Percentiles rank a stretch among this genome's conserved stretches.
Evolutionary conservation across 805 yeast genomes (phyloP).

Genomic region (Candida hungchunana): DNA sequence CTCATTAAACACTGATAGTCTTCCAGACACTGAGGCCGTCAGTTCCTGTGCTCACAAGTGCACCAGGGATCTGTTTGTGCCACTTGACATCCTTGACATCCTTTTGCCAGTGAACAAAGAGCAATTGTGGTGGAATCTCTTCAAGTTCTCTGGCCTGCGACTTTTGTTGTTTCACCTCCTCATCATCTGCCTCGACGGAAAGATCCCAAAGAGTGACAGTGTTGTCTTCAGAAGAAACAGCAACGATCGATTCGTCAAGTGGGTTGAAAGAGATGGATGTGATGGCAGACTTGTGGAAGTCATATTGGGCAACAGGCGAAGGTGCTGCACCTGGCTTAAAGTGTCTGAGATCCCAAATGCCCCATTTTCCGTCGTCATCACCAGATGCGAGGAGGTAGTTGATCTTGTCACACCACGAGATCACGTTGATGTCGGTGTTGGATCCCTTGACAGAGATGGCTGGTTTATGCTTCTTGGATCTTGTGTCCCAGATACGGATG

Average conservation of each 20-base stretch:
- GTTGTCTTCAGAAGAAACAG: slow-evolving; percentile 94
- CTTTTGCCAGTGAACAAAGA: slow-evolving; percentile 97
- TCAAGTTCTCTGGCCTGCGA: slow-evolving; percentile 73
- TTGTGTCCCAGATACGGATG: slow-evolving; percentile 93
- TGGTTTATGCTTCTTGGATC: slow-evolving; percentile 88
- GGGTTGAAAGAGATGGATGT: slow-evolving; percentile 95
- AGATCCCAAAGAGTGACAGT: slow-evolving; percentile 97
- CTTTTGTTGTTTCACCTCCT: slow-evolving; percentile 84
- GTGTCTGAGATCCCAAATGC: slow-evolving; percentile 94
- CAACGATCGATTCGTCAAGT: slow-evolving; percentile 89
- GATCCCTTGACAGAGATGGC: slow-evolving; percentile 83
- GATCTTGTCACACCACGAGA: slow-evolving; percentile 90
- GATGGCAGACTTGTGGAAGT: slow-evolving; percentile 90
- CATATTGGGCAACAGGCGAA: slow-evolving; percentile 89
- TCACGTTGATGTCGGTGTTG: slow-evolving; percentile 82
- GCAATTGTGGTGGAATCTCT: slow-evolving; percentile 90
- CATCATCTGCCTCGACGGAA: slow-evolving; percentile 98
- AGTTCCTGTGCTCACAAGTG: slow-evolving; percentile 89
- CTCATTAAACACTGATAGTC: slow-evolving; percentile 77
- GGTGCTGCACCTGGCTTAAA: slow-evolving; percentile 52
- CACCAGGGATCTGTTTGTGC: slow-evolving; percentile 97
- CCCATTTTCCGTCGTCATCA: slow-evolving; percentile 96
- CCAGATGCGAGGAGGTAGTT: slow-evolving; percentile 90
- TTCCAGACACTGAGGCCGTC: slow-evolving; percentile 96
- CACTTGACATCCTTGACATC: slow-evolving; percentile 97